Conservation (phyloP, 345 rosid species). For the Populus nigra region DNA sequence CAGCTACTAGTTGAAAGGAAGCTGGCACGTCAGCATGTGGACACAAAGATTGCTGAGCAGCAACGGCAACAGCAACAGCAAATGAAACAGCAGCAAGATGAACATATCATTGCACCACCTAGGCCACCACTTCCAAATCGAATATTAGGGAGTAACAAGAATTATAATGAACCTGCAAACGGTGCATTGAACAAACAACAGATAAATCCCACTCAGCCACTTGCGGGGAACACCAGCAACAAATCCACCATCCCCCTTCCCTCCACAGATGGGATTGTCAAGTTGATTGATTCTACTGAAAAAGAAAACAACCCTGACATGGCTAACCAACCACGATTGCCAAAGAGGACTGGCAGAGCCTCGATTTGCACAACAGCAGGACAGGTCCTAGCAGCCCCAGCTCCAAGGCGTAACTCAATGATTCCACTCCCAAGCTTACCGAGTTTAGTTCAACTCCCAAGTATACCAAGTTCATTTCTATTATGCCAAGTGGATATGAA, state of each 20-base stretch:
- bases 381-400: constrained; percentile 41
- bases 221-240: constrained; percentile 36
- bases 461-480: constrained; percentile 28
- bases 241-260: constrained; percentile 38
- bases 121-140: constrained; percentile 58
- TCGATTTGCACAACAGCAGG: constrained; percentile 52
- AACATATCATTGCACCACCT: constrained; percentile 35
- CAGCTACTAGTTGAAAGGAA: constrained; percentile 90
- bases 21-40: constrained; percentile 92
- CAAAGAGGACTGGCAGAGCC: constrained; percentile 70
- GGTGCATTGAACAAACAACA: constrained; percentile 38
- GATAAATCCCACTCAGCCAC: constrained; percentile 33
- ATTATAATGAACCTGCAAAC: constrained; percentile 30
- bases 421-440: constrained; percentile 55
- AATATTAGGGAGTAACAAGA: constrained; percentile 41
- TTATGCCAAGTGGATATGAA: constrained; percentile 25
- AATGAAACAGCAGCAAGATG: constrained; percentile 50
- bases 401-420: constrained; percentile 72
- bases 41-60: constrained; percentile 78
- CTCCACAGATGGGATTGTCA: constrained; percentile 33
- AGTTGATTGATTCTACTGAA: constrained; percentile 48
- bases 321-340: constrained; percentile 49
- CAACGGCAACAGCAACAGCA: constrained; percentile 35
- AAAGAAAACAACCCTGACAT: constrained; percentile 82
- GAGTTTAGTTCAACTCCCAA: constrained; percentile 25